These are phyloP conservation scores for Ganoderma leucocontextum DNA, from an alignment of 1,284 basidiomycete genomes.

Conservation along the genomic window DNA sequence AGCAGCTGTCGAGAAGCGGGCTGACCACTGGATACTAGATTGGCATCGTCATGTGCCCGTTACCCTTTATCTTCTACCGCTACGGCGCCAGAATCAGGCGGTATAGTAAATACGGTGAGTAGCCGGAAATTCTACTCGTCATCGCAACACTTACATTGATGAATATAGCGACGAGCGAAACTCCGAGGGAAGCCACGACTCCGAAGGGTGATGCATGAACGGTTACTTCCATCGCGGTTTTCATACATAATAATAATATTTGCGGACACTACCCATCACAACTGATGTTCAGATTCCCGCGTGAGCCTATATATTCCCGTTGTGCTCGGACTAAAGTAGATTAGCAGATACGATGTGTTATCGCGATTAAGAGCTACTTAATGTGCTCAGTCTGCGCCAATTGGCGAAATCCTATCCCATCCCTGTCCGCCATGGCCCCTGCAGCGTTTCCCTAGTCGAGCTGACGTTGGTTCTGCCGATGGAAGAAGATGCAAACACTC, in stretches of 20 bases:
- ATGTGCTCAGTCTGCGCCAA: too few species aligned
- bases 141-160: background rate
- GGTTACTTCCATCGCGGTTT: background rate
- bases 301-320: too few species aligned
- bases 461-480: too few species aligned
- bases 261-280: background rate
- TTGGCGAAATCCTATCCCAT: too few species aligned
- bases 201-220: background rate
- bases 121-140: background rate
- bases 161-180: background rate
- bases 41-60: slow-evolving; percentile 41
- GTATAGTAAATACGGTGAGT: slow-evolving; percentile 14
- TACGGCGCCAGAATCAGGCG: slow-evolving; percentile 14
- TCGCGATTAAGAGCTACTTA: too few species aligned
- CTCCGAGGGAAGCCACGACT: background rate
- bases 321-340: too few species aligned
- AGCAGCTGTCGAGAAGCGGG: too few species aligned
- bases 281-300: background rate
- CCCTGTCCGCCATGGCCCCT: too few species aligned
- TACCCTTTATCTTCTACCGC: slow-evolving; percentile 34
- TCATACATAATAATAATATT: background rate
- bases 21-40: slow-evolving; percentile 20
- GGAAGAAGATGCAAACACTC: too few species aligned
- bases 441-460: too few species aligned
- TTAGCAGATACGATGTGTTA: too few species aligned